phyloP scores from a whole-genome alignment of 2,329 filamentous ascomycete species.

The Chaetomium sp. region DNA sequence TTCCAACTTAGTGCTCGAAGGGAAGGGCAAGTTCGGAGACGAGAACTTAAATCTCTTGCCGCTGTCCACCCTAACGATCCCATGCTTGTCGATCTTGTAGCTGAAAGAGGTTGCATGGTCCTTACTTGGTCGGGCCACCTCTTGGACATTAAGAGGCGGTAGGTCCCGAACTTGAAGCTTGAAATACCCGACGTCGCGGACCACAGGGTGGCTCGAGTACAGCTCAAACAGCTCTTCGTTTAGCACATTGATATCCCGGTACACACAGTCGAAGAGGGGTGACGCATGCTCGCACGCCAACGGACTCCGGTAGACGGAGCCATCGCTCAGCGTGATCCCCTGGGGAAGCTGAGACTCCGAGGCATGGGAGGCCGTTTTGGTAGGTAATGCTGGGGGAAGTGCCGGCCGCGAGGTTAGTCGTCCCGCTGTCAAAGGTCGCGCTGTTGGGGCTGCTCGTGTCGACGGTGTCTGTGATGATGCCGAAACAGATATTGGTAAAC shows the following conservation, averaged over 20 bases:
- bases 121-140: conserved; percentile 17
- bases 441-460: too few species aligned
- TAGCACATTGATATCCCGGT: conserved; percentile 21
- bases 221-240: conserved; percentile 24
- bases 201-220: conserved; percentile 21
- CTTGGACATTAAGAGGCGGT: conserved; percentile 17
- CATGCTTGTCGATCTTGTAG: conserved; percentile 18
- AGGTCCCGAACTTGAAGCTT: conserved; percentile 22
- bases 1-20: conserved; percentile 13
- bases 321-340: conserved; percentile 12
- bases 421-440: too few species aligned
- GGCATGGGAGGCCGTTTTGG: background rate
- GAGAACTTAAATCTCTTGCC: conserved; percentile 19
- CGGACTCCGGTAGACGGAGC: conserved; percentile 12
- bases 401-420: too few species aligned
- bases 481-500: background rate
- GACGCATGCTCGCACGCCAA: conserved; percentile 12
- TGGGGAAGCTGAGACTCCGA: background rate
- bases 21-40: conserved; percentile 19
- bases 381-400: background rate
- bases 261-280: conserved; percentile 22
- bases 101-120: conserved; percentile 23
- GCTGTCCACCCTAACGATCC: conserved; percentile 23
- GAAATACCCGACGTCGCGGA: conserved; percentile 22
- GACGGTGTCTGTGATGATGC: too few species aligned